phyloP scores from a whole-genome alignment of 768 basidiomycete genomes.

The Amanita brunnescens region DNA sequence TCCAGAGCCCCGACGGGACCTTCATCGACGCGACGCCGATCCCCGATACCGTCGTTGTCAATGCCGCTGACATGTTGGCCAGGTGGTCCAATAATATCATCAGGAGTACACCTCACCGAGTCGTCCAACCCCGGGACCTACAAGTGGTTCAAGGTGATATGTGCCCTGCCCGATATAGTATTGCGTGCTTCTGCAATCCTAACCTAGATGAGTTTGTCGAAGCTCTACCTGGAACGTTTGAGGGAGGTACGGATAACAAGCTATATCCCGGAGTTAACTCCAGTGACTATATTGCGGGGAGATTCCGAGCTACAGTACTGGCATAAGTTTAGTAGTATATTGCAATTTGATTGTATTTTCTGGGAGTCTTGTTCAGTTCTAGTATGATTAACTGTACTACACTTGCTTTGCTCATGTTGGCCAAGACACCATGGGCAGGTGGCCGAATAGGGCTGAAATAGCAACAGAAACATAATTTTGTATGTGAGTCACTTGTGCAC shows the following conservation, averaged over 20 bases:
- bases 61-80: slow-evolving; percentile 71
- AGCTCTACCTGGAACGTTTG: background rate
- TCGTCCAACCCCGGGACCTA: slow-evolving; percentile 61
- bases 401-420: too few species aligned
- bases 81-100: slow-evolving; percentile 81
- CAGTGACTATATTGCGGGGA: background rate
- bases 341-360: too few species aligned
- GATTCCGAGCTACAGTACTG: background rate
- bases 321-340: background rate
- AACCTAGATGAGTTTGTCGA: background rate
- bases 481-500: too few species aligned
- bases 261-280: background rate
- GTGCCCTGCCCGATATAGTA: slow-evolving; percentile 64
- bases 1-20: slow-evolving; percentile 56
- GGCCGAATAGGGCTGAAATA: too few species aligned
- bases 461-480: too few species aligned
- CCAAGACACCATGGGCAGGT: too few species aligned
- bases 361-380: too few species aligned
- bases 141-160: slow-evolving; percentile 41
- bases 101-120: slow-evolving; percentile 74
- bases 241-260: background rate
- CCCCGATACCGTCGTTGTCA: slow-evolving; percentile 78
- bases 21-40: slow-evolving; percentile 66
- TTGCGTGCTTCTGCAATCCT: slow-evolving; percentile 62
- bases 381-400: too few species aligned